A percentile compares a stretch with the other conserved stretches of the same genome.
phyloP scores from a whole-genome alignment of 1,284 basidiomycete species.

The Puccinia novopanici region DNA sequence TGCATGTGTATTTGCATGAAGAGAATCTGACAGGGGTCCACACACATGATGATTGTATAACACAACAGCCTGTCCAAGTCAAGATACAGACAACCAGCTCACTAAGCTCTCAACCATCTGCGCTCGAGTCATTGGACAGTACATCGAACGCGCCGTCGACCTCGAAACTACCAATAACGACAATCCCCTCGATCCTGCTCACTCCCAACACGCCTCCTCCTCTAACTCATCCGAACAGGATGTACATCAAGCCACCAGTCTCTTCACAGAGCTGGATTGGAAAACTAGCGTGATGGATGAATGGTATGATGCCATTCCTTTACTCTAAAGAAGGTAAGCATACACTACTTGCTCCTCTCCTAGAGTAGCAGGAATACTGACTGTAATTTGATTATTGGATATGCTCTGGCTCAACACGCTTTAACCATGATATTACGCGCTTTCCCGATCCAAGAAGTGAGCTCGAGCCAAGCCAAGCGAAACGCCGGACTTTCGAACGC shows the following conservation, averaged over 20 bases:
- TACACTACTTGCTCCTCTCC: background rate
- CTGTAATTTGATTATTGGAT: background rate
- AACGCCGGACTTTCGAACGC: background rate
- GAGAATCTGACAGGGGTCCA: too few species aligned
- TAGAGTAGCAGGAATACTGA: background rate
- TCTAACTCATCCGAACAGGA: too few species aligned
- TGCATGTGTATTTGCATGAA: too few species aligned
- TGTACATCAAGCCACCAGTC: too few species aligned
- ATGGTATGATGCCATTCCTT: constrained; percentile 41
- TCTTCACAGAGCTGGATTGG: constrained; percentile 33
- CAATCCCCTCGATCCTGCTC: background rate
- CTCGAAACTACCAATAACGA: background rate
- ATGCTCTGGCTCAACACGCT: constrained; percentile 35
- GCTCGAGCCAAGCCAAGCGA: constrained; percentile 3
- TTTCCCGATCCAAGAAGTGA: background rate
- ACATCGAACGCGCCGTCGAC: constrained; percentile 1
- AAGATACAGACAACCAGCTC: background rate
- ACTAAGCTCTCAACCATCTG: constrained; percentile 22
- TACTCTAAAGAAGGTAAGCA: constrained; percentile 21
- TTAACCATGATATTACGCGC: constrained; percentile 16
- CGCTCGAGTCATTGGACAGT: constrained; percentile 16
- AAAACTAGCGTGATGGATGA: constrained; percentile 43
- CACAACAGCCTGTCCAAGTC: too few species aligned
- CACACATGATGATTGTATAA: too few species aligned
- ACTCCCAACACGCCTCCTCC: too few species aligned